A percentile compares a stretch with the other conserved stretches of the same genome.
These are phyloP conservation scores for Ustilago bromivora DNA, from an alignment of 1,284 basidiomycete genomes.

Conservation along the genomic window DNA sequence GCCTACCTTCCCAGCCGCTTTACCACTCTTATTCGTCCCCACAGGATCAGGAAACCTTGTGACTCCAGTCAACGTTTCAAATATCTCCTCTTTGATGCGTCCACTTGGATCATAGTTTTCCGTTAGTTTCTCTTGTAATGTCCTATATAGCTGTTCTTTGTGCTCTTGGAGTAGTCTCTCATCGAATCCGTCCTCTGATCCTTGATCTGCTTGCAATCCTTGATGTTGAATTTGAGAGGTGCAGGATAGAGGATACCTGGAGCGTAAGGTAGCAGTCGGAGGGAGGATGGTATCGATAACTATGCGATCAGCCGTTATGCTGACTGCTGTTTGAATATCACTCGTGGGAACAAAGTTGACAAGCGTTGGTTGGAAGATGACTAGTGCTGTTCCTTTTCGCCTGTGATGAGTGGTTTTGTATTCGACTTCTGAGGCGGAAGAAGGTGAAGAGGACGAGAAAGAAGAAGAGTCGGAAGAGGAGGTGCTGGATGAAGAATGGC, in stretches of 20 bases:
- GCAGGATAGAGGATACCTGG: background rate
- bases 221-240: background rate
- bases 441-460: background rate
- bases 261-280: conserved; percentile 28
- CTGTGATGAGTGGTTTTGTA: conserved; percentile 10
- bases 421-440: background rate
- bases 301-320: conserved; percentile 42
- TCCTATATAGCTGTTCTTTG: conserved; percentile 14
- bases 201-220: background rate
- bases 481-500: background rate
- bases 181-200: background rate
- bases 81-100: conserved; percentile 25
- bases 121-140: conserved; percentile 12
- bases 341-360: conserved; percentile 58
- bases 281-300: conserved; percentile 60
- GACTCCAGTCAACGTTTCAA: conserved; percentile 26
- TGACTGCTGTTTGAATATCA: conserved; percentile 54
- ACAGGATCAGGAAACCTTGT: conserved; percentile 34
- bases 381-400: conserved; percentile 23
- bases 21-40: conserved; percentile 6
- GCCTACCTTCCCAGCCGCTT: background rate
- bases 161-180: conserved; percentile 11
- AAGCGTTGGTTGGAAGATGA: conserved; percentile 29
- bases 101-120: conserved; percentile 36
- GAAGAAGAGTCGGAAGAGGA: background rate